Evolutionary conservation across 495 filamentous ascomycete genomes (phyloP), one percentile per base, ranked within the genome.

Genomic region (Annulohypoxylon maeteangense): DNA sequence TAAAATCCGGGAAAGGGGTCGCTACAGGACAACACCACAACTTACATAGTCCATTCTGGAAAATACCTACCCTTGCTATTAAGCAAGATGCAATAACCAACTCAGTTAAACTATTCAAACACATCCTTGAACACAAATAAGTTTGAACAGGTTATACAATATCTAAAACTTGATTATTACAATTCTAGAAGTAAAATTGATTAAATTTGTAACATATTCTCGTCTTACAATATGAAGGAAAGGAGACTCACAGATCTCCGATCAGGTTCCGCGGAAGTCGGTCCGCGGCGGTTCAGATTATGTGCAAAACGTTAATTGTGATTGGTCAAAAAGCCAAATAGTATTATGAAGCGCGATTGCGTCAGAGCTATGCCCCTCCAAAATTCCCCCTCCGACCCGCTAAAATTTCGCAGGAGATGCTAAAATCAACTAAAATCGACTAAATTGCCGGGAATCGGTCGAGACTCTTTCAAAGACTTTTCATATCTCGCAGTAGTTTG

Each of bases 261-360:
- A n/a, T 48, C 16, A 53, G 40, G 20, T 34, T 61, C 69, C 69
- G 69, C 69, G 69, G 69, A 72, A 72, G 50, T 71, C 68, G 68
- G 68, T 67, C 42, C 57, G 36, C 62, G 58, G 68, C 57, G 16
- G 45, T 25, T 31, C 11, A 63, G 45, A 6, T 3, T 31, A 50
- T 32, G 1, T 27, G 36, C 4, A 67, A 67, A 45, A 6, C 50
- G 22, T 54, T 7, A 18, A n/a, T 2, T 48, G 0, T 68, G 60
- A 72, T 72, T 72, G 70, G 70, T 18, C 11, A 10, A 65, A 72
- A 56, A 51, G 14, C 0, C 11, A n/a, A 60, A 65, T 68, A 57
- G 20, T 1, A 32, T 53, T 60, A 56, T 56, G 27, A 59, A 47
- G 65, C 38, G 55, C 59, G 54, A 72, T 72, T 72, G 70, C 70